phyloP scores from a whole-genome alignment of 345 rosid species.

The Brassica cretica region DNA sequence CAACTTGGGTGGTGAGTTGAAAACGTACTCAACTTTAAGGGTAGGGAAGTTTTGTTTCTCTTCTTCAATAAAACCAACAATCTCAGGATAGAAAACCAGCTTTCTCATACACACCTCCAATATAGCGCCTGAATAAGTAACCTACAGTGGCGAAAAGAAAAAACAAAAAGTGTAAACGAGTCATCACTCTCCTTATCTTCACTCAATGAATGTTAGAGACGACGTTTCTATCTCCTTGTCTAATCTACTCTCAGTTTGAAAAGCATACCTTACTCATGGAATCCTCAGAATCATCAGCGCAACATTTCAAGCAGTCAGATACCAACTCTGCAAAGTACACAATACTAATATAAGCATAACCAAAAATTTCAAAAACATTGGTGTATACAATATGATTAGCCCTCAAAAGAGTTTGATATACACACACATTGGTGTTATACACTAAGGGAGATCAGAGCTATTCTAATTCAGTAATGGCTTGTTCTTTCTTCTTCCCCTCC shows the following conservation, averaged over 20 bases:
- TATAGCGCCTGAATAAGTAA: slow-evolving; percentile 81
- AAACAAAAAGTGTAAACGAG: background rate
- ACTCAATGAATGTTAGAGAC: background rate
- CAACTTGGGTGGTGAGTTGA: slow-evolving; percentile 95
- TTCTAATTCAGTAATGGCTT: too few relatives aligned
- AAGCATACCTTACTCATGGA: slow-evolving; percentile 73
- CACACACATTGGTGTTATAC: background rate
- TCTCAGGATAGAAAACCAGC: slow-evolving; percentile 88
- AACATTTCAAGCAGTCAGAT: slow-evolving; percentile 91
- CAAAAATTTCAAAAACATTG: background rate
- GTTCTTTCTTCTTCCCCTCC: background rate
- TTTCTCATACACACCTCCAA: slow-evolving; percentile 94
- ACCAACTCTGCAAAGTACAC: slow-evolving; percentile 70
- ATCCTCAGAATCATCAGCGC: slow-evolving; percentile 93
- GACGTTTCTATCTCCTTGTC: slow-evolving; percentile 5
- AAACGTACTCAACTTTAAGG: slow-evolving; percentile 69
- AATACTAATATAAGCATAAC: slow-evolving; percentile 17
- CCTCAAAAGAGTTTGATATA: too few relatives aligned
- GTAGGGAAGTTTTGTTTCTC: slow-evolving; percentile 79
- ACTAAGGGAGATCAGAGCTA: too few relatives aligned
- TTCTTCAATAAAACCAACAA: slow-evolving; percentile 87
- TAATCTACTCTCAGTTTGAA: background rate
- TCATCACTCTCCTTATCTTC: background rate
- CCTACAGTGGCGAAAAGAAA: slow-evolving; percentile 42
- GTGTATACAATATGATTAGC: background rate